These are phyloP conservation scores for Effrenium voratum DNA, from an alignment of 73 alveolate species.

Conservation along the genomic window DNA sequence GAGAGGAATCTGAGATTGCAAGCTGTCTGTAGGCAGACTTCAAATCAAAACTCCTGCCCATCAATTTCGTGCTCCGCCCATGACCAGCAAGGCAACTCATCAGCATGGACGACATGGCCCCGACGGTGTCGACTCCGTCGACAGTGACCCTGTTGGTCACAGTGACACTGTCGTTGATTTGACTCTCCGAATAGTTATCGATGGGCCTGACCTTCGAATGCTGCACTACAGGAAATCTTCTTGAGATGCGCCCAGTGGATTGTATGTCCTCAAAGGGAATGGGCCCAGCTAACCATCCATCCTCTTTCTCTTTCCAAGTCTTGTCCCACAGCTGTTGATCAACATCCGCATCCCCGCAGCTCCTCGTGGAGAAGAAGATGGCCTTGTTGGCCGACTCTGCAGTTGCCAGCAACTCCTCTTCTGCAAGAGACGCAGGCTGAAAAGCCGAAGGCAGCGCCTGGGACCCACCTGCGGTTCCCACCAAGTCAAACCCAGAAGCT, in stretches of 20 bases:
- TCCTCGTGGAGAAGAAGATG: neutral
- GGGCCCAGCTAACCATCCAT: neutral
- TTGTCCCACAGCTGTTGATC: neutral
- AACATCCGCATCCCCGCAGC: neutral
- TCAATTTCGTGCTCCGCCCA: neutral
- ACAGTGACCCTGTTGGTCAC: neutral
- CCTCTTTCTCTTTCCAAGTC: neutral
- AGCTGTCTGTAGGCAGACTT: neutral
- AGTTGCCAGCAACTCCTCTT: too few species aligned
- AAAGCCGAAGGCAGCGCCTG: neutral
- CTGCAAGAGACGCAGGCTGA: too few species aligned
- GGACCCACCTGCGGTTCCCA: too few species aligned
- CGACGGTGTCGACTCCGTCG: neutral
- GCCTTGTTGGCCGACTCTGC: neutral
- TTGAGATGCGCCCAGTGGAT: neutral
- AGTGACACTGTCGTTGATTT: neutral
- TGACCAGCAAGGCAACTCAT: too few species aligned
- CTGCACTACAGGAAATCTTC: neutral
- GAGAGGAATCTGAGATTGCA: neutral
- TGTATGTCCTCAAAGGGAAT: neutral
- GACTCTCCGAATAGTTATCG: neutral
- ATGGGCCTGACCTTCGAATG: neutral
- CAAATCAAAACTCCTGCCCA: neutral
- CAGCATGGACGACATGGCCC: neutral
- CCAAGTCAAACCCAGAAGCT: neutral